A percentile compares a stretch with the other conserved stretches of the same genome.
Conservation (phyloP, 768 basidiomycete genomes). For the Gyrodon lividus region DNA sequence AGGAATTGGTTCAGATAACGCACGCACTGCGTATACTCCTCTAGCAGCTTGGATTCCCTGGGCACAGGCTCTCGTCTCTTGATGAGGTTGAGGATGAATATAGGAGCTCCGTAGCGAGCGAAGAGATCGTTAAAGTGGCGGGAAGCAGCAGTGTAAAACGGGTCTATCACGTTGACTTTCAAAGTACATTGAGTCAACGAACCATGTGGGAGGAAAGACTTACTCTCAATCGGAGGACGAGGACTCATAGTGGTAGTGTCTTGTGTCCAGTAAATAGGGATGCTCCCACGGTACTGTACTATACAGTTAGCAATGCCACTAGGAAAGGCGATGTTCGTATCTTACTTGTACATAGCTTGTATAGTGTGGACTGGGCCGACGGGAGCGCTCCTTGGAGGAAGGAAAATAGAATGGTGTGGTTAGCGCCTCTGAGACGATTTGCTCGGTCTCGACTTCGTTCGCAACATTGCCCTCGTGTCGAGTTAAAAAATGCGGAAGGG, state of each 20-base stretch:
- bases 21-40: constrained; percentile 91
- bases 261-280: constrained; percentile 96
- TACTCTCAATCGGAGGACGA: constrained; percentile 94
- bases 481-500: not conserved
- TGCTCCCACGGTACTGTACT: constrained; percentile 85
- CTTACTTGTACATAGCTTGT: constrained; percentile 91
- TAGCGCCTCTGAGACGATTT: constrained; percentile 88
- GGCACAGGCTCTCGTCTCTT: constrained; percentile 78
- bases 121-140: constrained; percentile 92
- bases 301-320: not conserved
- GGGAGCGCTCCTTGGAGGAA: constrained; percentile 33
- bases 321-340: not conserved
- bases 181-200: constrained; percentile 4
- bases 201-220: constrained; percentile 24
- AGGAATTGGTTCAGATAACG: constrained; percentile 94
- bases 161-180: constrained; percentile 92
- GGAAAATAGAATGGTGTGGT: constrained; percentile 90
- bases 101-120: constrained; percentile 82
- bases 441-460: constrained; percentile 98
- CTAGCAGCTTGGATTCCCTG: constrained; percentile 85
- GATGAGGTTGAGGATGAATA: constrained; percentile 92
- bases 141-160: constrained; percentile 91
- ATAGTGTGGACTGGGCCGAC: constrained; percentile 78
- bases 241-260: constrained; percentile 89
- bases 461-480: constrained; percentile 85